These are phyloP conservation scores for Taxillus chinensis DNA, from an alignment of 164 flowering plant genomes.

Conservation along the genomic window DNA sequence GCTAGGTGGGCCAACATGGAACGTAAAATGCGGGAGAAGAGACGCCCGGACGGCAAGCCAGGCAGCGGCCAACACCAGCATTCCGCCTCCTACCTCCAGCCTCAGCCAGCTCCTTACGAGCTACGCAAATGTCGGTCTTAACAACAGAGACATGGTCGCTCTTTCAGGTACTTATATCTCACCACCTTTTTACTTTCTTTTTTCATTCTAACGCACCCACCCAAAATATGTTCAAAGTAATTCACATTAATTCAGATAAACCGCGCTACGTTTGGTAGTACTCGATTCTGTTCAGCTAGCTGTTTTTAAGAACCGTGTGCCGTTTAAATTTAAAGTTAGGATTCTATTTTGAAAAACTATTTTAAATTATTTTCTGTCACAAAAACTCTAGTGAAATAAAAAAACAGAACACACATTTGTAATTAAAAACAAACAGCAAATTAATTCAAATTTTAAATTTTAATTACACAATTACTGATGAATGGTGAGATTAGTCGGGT, in stretches of 20 bases:
- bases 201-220: slow-evolving; percentile 16
- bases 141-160: slow-evolving; percentile 53
- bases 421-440: too few species aligned
- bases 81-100: slow-evolving; percentile 54
- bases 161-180: slow-evolving; percentile 35
- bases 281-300: too few species aligned
- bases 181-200: slow-evolving; percentile 12
- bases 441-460: too few species aligned
- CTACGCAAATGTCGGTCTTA: slow-evolving; percentile 45
- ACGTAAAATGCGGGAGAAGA: slow-evolving; percentile 66
- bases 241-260: too few species aligned
- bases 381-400: too few species aligned
- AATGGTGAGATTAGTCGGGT: background rate
- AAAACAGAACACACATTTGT: too few species aligned
- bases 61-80: slow-evolving; percentile 45
- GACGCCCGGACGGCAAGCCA: slow-evolving; percentile 66
- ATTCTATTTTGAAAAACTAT: too few species aligned
- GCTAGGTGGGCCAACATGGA: slow-evolving; percentile 75
- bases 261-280: too few species aligned
- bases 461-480: too few species aligned
- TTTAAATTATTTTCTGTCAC: too few species aligned
- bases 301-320: too few species aligned
- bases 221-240: slow-evolving; percentile 12
- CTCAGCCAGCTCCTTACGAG: slow-evolving; percentile 38
- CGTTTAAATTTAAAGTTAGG: too few species aligned